These are phyloP conservation scores for Tothia fuscella DNA, from an alignment of 2,329 filamentous ascomycete species.

Conservation along the genomic window DNA sequence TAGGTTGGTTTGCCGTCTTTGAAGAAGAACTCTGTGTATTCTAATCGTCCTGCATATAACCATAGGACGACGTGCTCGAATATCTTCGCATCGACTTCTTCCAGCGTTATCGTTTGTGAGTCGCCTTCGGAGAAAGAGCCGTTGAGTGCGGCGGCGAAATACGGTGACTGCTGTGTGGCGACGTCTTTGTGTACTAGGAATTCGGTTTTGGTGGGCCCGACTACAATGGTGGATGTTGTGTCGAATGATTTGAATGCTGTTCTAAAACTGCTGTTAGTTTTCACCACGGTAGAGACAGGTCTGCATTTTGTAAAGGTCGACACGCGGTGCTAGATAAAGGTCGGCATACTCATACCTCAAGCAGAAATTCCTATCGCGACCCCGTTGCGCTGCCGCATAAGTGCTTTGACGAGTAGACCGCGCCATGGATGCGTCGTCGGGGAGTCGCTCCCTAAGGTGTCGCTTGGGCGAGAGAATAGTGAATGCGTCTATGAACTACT, in stretches of 20 bases:
- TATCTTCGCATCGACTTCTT: conserved; percentile 31
- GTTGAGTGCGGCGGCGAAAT: conserved; percentile 39
- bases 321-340: no score
- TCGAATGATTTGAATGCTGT: conserved; percentile 30
- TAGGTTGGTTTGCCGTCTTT: conserved; percentile 36
- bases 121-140: conserved; percentile 34
- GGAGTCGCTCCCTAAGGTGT: no score
- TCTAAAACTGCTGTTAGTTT: conserved; percentile 14
- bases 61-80: conserved; percentile 41
- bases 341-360: conserved; percentile 5
- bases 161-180: conserved; percentile 34
- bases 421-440: no score
- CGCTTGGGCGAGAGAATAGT: no score
- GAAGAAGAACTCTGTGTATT: conserved; percentile 26
- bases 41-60: conserved; percentile 35
- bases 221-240: conserved; percentile 22
- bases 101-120: conserved; percentile 30
- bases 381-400: no score
- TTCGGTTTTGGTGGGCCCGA: conserved; percentile 12
- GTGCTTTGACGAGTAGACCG: no score
- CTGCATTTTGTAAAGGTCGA: no score
- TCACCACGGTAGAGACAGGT: no score
- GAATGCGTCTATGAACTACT: no score
- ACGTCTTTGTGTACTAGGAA: conserved; percentile 38
- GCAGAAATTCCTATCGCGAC: conserved; percentile 3